Percentiles rank a stretch among this genome's conserved stretches.
phyloP scores from a whole-genome alignment of 495 filamentous ascomycete species.

The Podospora australis region DNA sequence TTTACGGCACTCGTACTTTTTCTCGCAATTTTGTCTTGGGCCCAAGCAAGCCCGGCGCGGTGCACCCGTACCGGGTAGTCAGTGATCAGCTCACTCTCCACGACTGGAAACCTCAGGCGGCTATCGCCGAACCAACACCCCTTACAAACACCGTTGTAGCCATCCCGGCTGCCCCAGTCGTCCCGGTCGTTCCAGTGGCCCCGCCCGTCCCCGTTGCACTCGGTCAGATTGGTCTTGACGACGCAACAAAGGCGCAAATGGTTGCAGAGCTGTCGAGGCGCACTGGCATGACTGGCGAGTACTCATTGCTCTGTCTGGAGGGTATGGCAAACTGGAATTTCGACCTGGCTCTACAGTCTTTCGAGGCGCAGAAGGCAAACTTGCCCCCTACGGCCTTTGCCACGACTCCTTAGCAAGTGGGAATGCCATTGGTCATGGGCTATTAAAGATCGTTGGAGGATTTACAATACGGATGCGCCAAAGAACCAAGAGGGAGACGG shows the following conservation, averaged over 20 bases:
- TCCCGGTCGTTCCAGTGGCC: neutral
- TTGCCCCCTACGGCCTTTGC: conserved; percentile 36
- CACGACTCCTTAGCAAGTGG: conserved; percentile 5
- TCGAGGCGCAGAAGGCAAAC: conserved; percentile 49
- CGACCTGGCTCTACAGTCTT: conserved; percentile 58
- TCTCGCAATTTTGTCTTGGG: conserved; percentile 80
- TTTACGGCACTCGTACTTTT: conserved; percentile 63
- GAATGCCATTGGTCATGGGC: too few relatives aligned
- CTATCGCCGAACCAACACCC: neutral
- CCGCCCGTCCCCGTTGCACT: conserved; percentile 1
- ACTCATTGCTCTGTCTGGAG: conserved; percentile 62
- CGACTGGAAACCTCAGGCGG: conserved; percentile 33
- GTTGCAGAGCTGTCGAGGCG: conserved; percentile 57
- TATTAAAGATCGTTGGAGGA: too few relatives aligned
- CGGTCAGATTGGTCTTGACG: conserved; percentile 18
- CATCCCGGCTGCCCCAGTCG: conserved; percentile 1
- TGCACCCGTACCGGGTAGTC: conserved; percentile 58
- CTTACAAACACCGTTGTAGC: too few relatives aligned
- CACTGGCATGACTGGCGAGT: conserved; percentile 67
- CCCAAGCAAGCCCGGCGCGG: conserved; percentile 53
- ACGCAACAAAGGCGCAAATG: conserved; percentile 52
- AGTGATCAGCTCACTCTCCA: conserved; percentile 70
- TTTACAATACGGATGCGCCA: too few relatives aligned
- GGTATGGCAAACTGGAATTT: conserved; percentile 64
- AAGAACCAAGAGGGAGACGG: too few relatives aligned